These are phyloP conservation scores for Nicotiana benthamiana DNA, from an alignment of 257 asterid genomes.

Conservation along the genomic window DNA sequence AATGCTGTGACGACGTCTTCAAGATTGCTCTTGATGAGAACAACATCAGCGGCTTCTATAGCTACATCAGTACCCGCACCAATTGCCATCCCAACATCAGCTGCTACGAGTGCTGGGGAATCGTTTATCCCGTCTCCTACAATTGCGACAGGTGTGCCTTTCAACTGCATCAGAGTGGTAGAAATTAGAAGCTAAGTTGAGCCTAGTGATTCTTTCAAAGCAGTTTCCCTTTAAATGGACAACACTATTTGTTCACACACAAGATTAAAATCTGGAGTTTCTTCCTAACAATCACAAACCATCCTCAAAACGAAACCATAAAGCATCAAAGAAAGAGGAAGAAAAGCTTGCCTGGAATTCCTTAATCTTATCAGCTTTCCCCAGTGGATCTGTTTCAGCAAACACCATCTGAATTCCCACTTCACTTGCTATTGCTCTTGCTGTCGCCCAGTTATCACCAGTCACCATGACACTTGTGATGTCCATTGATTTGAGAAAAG, in stretches of 20 bases:
- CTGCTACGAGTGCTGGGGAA: conserved; percentile 86
- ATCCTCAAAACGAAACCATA: neutral
- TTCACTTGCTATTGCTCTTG: conserved; percentile 69
- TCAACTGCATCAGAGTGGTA: conserved; percentile 44
- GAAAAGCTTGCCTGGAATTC: conserved; percentile 70
- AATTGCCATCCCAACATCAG: conserved; percentile 95
- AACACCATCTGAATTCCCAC: conserved; percentile 80
- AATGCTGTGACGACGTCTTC: conserved; percentile 84
- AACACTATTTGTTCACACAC: neutral
- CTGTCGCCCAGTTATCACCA: conserved; percentile 99
- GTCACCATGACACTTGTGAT: conserved; percentile 90
- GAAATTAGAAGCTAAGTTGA: neutral
- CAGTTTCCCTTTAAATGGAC: neutral
- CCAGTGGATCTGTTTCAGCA: conserved; percentile 92
- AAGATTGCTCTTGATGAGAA: conserved; percentile 76
- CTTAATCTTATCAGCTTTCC: conserved; percentile 88
- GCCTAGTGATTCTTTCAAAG: neutral
- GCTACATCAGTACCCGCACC: conserved; percentile 97
- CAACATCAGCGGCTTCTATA: conserved; percentile 90
- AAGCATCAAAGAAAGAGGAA: neutral
- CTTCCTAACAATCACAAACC: neutral
- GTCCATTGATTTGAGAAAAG: conserved; percentile 67
- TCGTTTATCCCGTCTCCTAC: conserved; percentile 94
- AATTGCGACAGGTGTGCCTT: conserved; percentile 77
- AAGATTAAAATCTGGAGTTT: neutral